phyloP scores from a whole-genome alignment of 2,329 filamentous ascomycete species.

The Bipolaris sorokiniana region DNA sequence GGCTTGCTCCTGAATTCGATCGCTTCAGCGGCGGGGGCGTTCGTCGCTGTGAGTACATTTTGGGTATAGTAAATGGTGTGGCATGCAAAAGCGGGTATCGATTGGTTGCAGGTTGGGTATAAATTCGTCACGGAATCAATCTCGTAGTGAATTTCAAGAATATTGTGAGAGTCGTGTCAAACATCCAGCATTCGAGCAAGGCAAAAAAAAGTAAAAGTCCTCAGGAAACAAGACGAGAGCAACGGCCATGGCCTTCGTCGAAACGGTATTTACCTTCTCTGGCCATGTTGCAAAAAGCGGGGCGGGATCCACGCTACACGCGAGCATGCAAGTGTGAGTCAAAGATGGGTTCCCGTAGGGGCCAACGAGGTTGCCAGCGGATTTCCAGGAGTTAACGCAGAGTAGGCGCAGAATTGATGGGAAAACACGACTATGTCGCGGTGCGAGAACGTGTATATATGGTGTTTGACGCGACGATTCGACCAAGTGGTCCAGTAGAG shows the following conservation, averaged over 20 bases:
- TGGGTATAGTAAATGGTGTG: constrained; percentile 19
- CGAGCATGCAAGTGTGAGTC: constrained; percentile 53
- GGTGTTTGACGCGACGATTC: constrained; percentile 50
- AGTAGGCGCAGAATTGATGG: constrained; percentile 41
- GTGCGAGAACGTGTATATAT: constrained; percentile 47
- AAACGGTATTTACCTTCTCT: constrained; percentile 44
- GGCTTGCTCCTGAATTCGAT: constrained; percentile 46
- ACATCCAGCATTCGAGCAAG: constrained; percentile 25
- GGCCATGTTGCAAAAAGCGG: constrained; percentile 22
- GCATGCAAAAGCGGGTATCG: constrained; percentile 16
- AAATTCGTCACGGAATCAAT: constrained; percentile 18
- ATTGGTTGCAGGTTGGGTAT: constrained; percentile 1
- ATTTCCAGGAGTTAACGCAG: constrained; percentile 31
- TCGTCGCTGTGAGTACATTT: constrained; percentile 45
- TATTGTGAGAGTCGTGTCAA: constrained; percentile 29
- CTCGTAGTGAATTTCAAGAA: constrained; percentile 18
- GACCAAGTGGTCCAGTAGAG: constrained; percentile 34
- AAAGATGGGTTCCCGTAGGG: constrained; percentile 29
- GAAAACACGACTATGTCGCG: constrained; percentile 52
- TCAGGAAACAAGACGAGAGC: constrained; percentile 29
- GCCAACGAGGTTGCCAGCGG: constrained; percentile 23
- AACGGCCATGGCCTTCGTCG: constrained; percentile 33
- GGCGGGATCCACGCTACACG: constrained; percentile 27
- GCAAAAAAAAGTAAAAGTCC: constrained; percentile 19
- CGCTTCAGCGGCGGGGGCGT: constrained; percentile 48